Conservation (phyloP, 306 rosid species). For the Lathyrus aphaca region DNA sequence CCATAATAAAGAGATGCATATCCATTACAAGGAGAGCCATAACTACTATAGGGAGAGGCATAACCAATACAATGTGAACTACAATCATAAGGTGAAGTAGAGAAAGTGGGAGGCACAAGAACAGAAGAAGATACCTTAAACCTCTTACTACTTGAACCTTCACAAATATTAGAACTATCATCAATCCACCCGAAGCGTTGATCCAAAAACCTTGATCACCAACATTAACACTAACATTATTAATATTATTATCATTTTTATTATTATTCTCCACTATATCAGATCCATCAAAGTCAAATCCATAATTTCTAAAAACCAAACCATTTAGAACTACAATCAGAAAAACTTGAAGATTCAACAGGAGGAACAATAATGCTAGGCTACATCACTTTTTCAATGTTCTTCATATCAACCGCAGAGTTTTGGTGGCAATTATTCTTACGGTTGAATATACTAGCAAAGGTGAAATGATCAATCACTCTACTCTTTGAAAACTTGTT, state of each 20-base stretch:
- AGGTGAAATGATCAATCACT: conserved; percentile 83
- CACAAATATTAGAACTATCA: conserved; percentile 45
- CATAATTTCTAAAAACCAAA: conserved; percentile 50
- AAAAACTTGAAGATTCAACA: conserved; percentile 44
- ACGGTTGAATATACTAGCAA: conserved; percentile 77
- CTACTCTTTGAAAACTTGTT: conserved; percentile 67
- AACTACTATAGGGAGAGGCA: conserved; percentile 49
- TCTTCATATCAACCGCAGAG: conserved; percentile 47
- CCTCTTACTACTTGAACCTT: conserved; percentile 73
- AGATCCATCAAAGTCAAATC: conserved; percentile 58
- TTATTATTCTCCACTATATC: conserved; percentile 48
- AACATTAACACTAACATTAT: conserved; percentile 3
- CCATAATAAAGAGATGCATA: conserved; percentile 44
- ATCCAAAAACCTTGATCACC: conserved; percentile 63
- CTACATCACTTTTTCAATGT: conserved; percentile 66
- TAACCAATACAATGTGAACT: conserved; percentile 44
- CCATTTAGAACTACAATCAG: conserved; percentile 70
- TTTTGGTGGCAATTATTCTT: conserved; percentile 51
- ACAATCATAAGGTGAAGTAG: conserved; percentile 35
- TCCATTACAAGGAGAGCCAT: conserved; percentile 42
- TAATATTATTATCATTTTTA: neutral
- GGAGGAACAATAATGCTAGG: conserved; percentile 86
- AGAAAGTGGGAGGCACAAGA: conserved; percentile 86
- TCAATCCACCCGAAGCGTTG: conserved; percentile 72
- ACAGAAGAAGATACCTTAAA: conserved; percentile 90